Conservation (phyloP, 2,329 filamentous ascomycete species). For the Cladophialophora carrionii region DNA sequence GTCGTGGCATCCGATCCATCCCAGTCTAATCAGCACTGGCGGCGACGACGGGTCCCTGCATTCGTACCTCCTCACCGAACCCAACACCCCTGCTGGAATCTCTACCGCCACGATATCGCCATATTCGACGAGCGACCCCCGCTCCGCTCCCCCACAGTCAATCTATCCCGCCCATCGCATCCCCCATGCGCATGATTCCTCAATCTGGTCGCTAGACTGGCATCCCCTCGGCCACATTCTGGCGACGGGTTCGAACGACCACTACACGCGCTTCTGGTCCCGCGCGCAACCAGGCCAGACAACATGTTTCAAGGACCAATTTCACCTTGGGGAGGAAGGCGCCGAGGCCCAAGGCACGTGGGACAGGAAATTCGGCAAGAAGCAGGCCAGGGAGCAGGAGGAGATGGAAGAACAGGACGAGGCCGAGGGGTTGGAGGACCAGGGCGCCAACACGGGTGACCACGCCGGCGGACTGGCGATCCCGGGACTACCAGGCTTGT, state of each 20-base stretch:
- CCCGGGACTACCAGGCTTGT: conserved; percentile 26
- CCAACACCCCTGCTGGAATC: conserved; percentile 76
- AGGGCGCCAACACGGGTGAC: conserved; percentile 56
- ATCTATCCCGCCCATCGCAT: conserved; percentile 88
- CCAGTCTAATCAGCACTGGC: conserved; percentile 85
- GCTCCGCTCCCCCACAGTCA: conserved; percentile 80
- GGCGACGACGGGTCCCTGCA: conserved; percentile 86
- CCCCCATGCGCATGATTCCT: conserved; percentile 86
- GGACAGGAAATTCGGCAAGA: conserved; percentile 76
- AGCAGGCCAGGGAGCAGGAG: conserved; percentile 85
- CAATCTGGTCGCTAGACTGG: conserved; percentile 98
- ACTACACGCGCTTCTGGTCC: conserved; percentile 96
- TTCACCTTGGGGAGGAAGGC: conserved; percentile 91
- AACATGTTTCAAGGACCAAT: conserved; percentile 84
- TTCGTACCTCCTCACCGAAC: conserved; percentile 95
- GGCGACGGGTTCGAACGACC: conserved; percentile 92
- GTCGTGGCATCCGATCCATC: conserved; percentile 90
- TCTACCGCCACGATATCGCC: conserved; percentile 68
- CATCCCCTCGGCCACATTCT: conserved; percentile 95
- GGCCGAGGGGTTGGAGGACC: conserved; percentile 87
- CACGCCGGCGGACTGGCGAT: conserved; percentile 36
- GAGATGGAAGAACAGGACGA: conserved; percentile 93
- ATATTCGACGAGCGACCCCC: conserved; percentile 80
- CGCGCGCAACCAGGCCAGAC: conserved; percentile 77
- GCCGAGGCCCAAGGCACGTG: conserved; percentile 95